Evolutionary conservation across 805 yeast genomes (phyloP).

Genomic region (Deakozyma indianensis): DNA sequence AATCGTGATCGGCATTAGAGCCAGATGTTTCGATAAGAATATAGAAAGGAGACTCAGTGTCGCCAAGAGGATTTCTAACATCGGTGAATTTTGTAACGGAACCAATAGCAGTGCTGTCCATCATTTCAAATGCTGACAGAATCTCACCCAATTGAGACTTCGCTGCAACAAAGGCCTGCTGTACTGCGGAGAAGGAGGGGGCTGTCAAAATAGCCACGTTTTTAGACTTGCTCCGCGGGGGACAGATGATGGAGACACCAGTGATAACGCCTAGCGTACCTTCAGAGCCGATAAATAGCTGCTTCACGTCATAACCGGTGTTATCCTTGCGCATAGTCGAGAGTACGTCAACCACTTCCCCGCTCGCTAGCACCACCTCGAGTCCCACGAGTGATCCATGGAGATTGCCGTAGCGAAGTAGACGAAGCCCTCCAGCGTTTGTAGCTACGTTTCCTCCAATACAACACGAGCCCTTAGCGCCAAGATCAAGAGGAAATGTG

Average conservation of each 20-base stretch:
- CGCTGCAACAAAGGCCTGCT: constrained; percentile 66
- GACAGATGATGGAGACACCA: constrained; percentile 78
- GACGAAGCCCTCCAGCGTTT: constrained; percentile 89
- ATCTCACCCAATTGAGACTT: constrained; percentile 67
- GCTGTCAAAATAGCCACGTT: constrained; percentile 84
- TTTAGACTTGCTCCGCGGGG: constrained; percentile 70
- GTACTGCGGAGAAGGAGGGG: constrained; percentile 64
- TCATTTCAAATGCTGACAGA: constrained; percentile 82
- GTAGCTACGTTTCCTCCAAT: constrained; percentile 92
- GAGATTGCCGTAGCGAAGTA: constrained; percentile 77
- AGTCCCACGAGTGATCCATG: constrained; percentile 85
- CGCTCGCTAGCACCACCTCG: constrained; percentile 82
- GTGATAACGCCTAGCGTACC: constrained; percentile 86
- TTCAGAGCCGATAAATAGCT: constrained; percentile 82
- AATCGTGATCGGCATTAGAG: constrained; percentile 6
- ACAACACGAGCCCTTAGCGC: constrained; percentile 93
- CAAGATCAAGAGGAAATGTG: constrained; percentile 84
- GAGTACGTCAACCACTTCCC: constrained; percentile 65
- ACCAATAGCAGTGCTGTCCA: constrained; percentile 62
- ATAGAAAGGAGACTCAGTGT: background rate
- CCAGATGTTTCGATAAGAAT: constrained; percentile 6
- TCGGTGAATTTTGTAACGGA: constrained; percentile 2
- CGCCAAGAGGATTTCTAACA: background rate
- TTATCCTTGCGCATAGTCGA: constrained; percentile 82
- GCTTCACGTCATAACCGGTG: constrained; percentile 88